A percentile compares a stretch with the other conserved stretches of the same genome.
Conservation (phyloP, 768 basidiomycete species). For the Termitomyces sp. region DNA sequence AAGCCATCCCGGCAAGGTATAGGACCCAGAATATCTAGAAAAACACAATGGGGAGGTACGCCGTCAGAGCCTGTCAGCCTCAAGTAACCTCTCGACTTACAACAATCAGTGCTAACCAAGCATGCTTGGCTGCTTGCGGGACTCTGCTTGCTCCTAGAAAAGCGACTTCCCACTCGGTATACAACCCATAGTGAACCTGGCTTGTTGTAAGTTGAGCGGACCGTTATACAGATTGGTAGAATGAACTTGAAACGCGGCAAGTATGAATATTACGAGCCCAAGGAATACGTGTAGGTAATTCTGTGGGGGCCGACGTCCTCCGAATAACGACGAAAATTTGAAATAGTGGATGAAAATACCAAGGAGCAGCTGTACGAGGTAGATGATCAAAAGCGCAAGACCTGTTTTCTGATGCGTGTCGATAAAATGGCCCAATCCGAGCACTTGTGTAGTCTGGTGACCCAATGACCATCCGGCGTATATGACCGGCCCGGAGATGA, state of each 20-base stretch:
- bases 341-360: constrained; percentile 49
- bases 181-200: constrained; percentile 47
- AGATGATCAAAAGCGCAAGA: constrained; percentile 47
- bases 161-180: constrained; percentile 35
- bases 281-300: constrained; percentile 52
- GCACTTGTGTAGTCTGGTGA: constrained; percentile 26
- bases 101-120: constrained; percentile 42
- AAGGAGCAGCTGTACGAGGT: constrained; percentile 42
- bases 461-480: constrained; percentile 44
- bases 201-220: not conserved
- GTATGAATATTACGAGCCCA: constrained; percentile 48
- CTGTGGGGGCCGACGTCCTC: constrained; percentile 40
- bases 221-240: not conserved
- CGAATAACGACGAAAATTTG: constrained; percentile 36
- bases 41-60: not conserved
- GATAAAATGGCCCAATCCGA: constrained; percentile 26
- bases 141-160: constrained; percentile 32
- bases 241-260: constrained; percentile 47
- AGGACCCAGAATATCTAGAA: constrained; percentile 43
- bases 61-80: not conserved
- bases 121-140: constrained; percentile 34
- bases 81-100: constrained; percentile 20
- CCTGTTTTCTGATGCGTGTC: constrained; percentile 51
- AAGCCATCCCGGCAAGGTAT: constrained; percentile 34
- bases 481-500: constrained; percentile 50